Base-by-base conservation (phyloP, 768 basidiomycete genomes). In the Leccinum imitatum region DNA sequence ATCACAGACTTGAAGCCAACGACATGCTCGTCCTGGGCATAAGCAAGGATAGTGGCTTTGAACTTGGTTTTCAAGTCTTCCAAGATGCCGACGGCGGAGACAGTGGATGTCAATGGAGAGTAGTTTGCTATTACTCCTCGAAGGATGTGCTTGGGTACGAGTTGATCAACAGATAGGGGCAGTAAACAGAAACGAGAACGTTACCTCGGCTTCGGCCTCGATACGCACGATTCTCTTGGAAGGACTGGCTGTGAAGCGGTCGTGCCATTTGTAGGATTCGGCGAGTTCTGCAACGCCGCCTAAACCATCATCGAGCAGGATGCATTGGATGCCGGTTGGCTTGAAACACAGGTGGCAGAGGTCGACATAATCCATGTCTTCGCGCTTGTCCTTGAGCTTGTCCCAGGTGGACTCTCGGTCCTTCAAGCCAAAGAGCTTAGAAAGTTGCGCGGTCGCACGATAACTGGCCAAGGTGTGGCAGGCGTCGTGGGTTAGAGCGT, bases 271-370 rank as follows among this genome's bases (percentile, higher is more conserved):
- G 64, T 80, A 81, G 4, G 74, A 74, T 69, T 87, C 81, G 3
- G 82, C 78, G 51, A 81, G 69, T 30, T 79, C 77, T 13, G 71
- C 70, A 2, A 76, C 73, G 2, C 78, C 79, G 21, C 81, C 81
- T 6, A 92, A 72, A 2, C 89, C 90, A 65, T 92, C 90, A 68
- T 91, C 91, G 51, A 93, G 77, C 30, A 93, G 75, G 57, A 92
- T 77, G 59, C 83, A 83, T 62, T 87, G 83, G 48, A 90, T 89
- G n/a, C 78, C 76, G 1, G 85, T 79, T 6, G 76, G 76, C 50
- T 75, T 72, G 71, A 92, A 82, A 63, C 79, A 87, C 25, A 69
- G 62, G 47, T 74, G 67, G 71, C 89, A 91, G 8, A 92, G 75
- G 14, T 83, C 77, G 35, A 76, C 66, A 65, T 92, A 91, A 33